Percentiles rank a stretch among this genome's conserved stretches.
Evolutionary conservation across 2,329 filamentous ascomycete genomes (phyloP).

Genomic region (Rhynchosporium secalis): DNA sequence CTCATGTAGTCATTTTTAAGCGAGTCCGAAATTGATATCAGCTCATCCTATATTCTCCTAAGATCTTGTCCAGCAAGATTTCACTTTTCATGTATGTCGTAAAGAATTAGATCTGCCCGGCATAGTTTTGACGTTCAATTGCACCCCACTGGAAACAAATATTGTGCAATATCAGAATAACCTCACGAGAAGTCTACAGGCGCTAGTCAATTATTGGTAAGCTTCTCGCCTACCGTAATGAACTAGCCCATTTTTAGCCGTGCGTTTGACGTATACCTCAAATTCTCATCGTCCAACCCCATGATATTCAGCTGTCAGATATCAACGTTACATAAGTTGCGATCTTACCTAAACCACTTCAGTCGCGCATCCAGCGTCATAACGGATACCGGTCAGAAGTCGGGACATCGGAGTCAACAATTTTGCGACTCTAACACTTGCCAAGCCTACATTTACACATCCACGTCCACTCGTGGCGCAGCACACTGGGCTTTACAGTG

Average conservation of each 20-base stretch:
- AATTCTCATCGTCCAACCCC: background rate
- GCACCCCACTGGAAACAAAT: too few relatives aligned
- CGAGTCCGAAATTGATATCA: too few relatives aligned
- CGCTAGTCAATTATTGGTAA: slow-evolving; percentile 7
- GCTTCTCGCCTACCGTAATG: slow-evolving; percentile 10
- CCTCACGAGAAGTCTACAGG: background rate
- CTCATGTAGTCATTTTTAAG: too few relatives aligned
- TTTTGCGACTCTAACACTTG: slow-evolving; percentile 4
- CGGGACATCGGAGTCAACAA: slow-evolving; percentile 6
- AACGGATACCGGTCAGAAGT: background rate
- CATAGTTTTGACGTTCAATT: too few relatives aligned
- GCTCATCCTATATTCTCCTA: too few relatives aligned
- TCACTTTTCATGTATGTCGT: too few relatives aligned
- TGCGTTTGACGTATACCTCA: slow-evolving; percentile 1
- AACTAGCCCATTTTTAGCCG: slow-evolving; percentile 6
- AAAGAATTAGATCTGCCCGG: too few relatives aligned
- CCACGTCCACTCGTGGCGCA: slow-evolving; percentile 12
- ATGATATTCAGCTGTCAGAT: background rate
- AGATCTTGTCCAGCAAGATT: too few relatives aligned
- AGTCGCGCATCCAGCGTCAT: background rate
- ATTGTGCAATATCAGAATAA: too few relatives aligned
- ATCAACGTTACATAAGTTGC: background rate
- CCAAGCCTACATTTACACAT: slow-evolving; percentile 4
- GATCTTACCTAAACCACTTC: background rate
- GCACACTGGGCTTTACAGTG: slow-evolving; percentile 1